phyloP scores from a whole-genome alignment of 129 eudicot species.

The Lonicera japonica region DNA sequence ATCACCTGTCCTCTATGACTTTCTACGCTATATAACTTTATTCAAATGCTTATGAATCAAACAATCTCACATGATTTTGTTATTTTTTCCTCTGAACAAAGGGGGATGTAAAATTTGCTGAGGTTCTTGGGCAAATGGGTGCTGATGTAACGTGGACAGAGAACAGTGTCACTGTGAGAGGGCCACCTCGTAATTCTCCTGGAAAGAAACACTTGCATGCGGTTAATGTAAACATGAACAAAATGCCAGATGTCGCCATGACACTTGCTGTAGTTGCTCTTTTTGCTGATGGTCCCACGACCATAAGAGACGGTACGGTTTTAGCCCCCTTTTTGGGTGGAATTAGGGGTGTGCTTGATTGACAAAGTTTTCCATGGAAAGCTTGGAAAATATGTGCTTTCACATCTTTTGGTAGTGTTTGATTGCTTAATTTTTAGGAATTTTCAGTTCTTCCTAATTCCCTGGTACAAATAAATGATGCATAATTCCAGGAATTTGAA shows the following conservation, averaged over 20 bases:
- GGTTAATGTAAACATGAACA: slow-evolving; percentile 94
- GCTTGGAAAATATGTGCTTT: no score
- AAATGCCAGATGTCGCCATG: slow-evolving; percentile 99
- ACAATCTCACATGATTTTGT: slow-evolving; percentile 2
- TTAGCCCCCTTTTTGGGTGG: background rate
- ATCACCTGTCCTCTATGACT: background rate
- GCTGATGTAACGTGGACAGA: slow-evolving; percentile 94
- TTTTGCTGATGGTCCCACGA: slow-evolving; percentile 87
- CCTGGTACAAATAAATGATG: no score
- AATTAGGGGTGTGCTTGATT: no score
- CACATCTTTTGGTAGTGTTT: no score
- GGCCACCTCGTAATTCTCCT: slow-evolving; percentile 64
- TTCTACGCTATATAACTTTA: background rate
- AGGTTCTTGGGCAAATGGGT: slow-evolving; percentile 98
- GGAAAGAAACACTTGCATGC: slow-evolving; percentile 77
- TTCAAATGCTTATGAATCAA: background rate
- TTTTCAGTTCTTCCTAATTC: no score
- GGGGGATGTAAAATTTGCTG: slow-evolving; percentile 99
- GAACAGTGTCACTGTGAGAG: slow-evolving; percentile 90
- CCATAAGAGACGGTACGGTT: slow-evolving; percentile 87
- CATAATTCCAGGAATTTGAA: no score
- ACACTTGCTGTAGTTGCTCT: slow-evolving; percentile 98
- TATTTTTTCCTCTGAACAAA: slow-evolving; percentile 15
- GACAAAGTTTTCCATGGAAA: no score
- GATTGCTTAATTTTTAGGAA: no score